Conservation (phyloP, 2,329 filamentous ascomycete genomes). For the Colletotrichum neosansevieriae region DNA sequence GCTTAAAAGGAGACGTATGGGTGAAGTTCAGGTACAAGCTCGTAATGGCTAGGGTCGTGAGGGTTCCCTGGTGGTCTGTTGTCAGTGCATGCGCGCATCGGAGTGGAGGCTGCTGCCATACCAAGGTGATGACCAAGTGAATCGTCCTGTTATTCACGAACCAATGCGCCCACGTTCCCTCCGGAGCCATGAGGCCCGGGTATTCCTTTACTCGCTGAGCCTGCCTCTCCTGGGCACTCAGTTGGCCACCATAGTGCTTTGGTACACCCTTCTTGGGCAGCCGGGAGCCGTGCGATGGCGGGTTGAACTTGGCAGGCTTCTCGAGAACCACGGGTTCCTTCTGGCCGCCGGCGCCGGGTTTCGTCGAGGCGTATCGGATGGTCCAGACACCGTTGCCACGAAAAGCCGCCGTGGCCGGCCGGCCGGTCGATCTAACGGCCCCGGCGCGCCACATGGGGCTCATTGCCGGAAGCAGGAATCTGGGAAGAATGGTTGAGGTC, state of each 20-base stretch:
- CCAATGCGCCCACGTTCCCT: slow-evolving; percentile 85
- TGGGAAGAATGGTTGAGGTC: slow-evolving; percentile 67
- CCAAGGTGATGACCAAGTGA: slow-evolving; percentile 87
- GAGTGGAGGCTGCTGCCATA: slow-evolving; percentile 55
- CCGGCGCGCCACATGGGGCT: slow-evolving; percentile 65
- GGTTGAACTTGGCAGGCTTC: slow-evolving; percentile 90
- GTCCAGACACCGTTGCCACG: slow-evolving; percentile 39
- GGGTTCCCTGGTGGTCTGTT: slow-evolving; percentile 64
- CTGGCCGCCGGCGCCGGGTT: slow-evolving; percentile 43
- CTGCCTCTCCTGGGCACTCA: slow-evolving; percentile 74
- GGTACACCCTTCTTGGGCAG: slow-evolving; percentile 70
- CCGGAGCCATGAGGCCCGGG: slow-evolving; percentile 88
- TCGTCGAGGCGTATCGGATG: slow-evolving; percentile 49
- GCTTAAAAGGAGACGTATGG: slow-evolving; percentile 79
- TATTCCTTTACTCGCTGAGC: slow-evolving; percentile 80
- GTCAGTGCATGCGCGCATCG: not conserved
- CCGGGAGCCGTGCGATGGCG: slow-evolving; percentile 86
- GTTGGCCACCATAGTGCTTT: slow-evolving; percentile 79
- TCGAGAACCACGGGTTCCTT: slow-evolving; percentile 79
- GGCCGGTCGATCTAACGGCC: slow-evolving; percentile 44
- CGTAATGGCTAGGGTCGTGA: slow-evolving; percentile 75
- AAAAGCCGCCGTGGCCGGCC: slow-evolving; percentile 41
- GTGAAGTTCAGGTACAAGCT: slow-evolving; percentile 86
- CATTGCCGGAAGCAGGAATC: slow-evolving; percentile 75
- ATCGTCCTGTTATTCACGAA: slow-evolving; percentile 83